Evolutionary conservation across 768 basidiomycete genomes (phyloP).

Genomic region (Lactarius tabidus): DNA sequence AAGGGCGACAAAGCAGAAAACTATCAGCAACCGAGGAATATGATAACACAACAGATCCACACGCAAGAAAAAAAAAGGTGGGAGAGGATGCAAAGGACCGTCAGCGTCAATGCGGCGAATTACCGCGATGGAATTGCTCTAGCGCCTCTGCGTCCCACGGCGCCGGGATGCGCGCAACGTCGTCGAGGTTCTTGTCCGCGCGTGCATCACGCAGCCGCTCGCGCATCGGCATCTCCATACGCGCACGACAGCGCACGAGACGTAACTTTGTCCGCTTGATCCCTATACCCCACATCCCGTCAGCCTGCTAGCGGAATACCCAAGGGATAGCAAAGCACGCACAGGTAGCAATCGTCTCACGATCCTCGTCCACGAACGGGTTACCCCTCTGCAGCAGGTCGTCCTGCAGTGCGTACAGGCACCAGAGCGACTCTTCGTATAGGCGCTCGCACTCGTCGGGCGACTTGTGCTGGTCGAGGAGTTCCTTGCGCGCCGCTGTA

Average conservation of each 20-base stretch:
- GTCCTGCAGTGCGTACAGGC: conserved; percentile 88
- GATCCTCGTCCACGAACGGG: conserved; percentile 81
- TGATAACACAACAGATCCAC: conserved; percentile 8
- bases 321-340: conserved; percentile 29
- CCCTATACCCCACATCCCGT: conserved; percentile 42
- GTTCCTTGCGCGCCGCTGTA: conserved; percentile 86
- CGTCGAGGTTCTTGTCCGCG: conserved; percentile 75
- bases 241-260: conserved; percentile 68
- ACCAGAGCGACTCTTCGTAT: conserved; percentile 94
- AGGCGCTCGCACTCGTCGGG: conserved; percentile 87
- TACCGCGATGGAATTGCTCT: conserved; percentile 17
- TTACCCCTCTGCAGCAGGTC: conserved; percentile 78
- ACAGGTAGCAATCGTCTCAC: conserved; percentile 75
- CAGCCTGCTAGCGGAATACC: conserved; percentile 3
- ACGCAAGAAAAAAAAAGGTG: neutral
- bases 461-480: conserved; percentile 69
- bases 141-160: conserved; percentile 40
- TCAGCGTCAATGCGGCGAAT: neutral
- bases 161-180: conserved; percentile 63
- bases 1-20: conserved; percentile 1
- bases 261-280: conserved; percentile 82
- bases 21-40: neutral
- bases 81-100: neutral
- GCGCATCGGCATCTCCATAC: conserved; percentile 71
- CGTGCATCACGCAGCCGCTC: conserved; percentile 74